Conservation (phyloP, 768 basidiomycete species). For the Chalciporus piperatus region DNA sequence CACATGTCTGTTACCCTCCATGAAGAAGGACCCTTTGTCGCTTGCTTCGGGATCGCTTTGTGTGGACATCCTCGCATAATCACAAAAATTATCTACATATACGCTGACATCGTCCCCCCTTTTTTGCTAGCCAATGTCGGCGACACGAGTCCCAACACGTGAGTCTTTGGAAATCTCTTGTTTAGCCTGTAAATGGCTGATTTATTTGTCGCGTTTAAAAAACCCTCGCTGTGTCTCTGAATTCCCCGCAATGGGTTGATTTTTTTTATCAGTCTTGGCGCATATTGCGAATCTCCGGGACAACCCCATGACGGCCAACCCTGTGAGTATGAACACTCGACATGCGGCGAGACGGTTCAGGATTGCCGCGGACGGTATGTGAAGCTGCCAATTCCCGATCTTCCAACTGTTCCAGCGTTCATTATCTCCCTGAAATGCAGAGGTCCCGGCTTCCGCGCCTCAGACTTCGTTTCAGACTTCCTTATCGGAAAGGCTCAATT, state of each 20-base stretch:
- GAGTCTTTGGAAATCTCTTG: conserved; percentile 24
- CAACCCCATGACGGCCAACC: conserved; percentile 60
- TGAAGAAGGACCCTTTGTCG: neutral
- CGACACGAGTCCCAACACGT: conserved; percentile 80
- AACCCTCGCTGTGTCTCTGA: neutral
- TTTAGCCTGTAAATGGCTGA: neutral
- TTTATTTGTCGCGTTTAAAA: neutral
- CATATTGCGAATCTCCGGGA: conserved; percentile 78
- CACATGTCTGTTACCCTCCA: neutral
- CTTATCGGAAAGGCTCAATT: conserved; percentile 73
- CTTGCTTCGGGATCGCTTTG: neutral
- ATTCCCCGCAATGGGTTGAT: neutral
- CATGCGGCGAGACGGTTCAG: conserved; percentile 66
- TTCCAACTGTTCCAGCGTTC: neutral
- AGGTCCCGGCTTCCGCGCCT: conserved; percentile 72
- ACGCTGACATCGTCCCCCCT: neutral
- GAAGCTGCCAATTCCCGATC: neutral
- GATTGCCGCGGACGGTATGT: conserved; percentile 70
- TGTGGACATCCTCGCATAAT: neutral
- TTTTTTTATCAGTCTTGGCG: conserved; percentile 47
- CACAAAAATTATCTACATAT: neutral
- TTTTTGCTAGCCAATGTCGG: conserved; percentile 67
- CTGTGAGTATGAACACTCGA: conserved; percentile 71
- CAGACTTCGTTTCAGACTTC: conserved; percentile 72
- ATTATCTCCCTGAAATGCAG: conserved; percentile 31